Evolutionary conservation across 148 eudicot genomes (phyloP), one percentile per base, ranked within the genome.

Genomic region (Silene uniflora): DNA sequence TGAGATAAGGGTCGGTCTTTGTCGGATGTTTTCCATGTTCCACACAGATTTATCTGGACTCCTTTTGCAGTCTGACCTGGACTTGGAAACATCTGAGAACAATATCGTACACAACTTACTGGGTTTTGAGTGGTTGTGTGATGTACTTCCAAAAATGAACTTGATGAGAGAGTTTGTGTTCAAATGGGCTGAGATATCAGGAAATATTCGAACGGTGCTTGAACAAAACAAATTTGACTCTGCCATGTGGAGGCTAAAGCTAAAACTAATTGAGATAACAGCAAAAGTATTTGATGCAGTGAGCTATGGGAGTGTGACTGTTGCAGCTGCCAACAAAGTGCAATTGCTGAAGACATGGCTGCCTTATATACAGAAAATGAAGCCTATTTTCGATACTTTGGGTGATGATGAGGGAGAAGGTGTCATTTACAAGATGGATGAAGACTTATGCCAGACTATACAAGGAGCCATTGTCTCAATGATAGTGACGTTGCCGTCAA

Each of bases 391-490:
- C 10, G 98, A 91, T 82, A 81, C 83, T 10, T 71, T 88, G 67
- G 77, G 80, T 16, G 68, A 71, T 16, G 68, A 71, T 12, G 77
- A 81, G 1, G 89, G 87, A 46, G 67, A 49, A 7, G 83, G 84
- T 56, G 84, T 82, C 60, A 9, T 79, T 46, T 73, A 79, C 85
- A 91, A 77, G 82, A 85, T 91, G 93, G 92, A 90, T 55, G 98
- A 94, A 49, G 97, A 91, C 35, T 76, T 89, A 10, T 85, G 93
- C 76, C 87, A 90, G 73, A 79, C 76, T 77, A 83, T 94, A 19
- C 93, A 94, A 78, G 97, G 92, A 62, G 89, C 98, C 35, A 85
- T 90, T 3, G 88, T 90, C 25, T 82, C 98, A 0, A 73, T 94
- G 62, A 74, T 91, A 75, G 84, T 87, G 52, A 90, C 91, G 0